Conservation (phyloP, 176 grass and related monocot species). For the Musa beccarii region DNA sequence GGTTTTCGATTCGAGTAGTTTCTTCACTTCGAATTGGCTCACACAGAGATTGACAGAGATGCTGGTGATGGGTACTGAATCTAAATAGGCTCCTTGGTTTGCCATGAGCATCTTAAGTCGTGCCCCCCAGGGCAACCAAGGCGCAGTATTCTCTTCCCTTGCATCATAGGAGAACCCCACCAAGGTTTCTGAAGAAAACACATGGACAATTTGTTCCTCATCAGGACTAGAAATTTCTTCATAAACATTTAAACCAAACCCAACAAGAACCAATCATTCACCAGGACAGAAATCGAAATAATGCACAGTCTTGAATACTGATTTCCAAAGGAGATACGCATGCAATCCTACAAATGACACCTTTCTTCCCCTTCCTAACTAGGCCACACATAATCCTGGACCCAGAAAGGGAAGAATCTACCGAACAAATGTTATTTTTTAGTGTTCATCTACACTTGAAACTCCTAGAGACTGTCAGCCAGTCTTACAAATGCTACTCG, state of each 20-base stretch:
- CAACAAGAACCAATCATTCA: not conserved
- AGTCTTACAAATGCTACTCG: not conserved
- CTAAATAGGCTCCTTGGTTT: not conserved
- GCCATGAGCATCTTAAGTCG: constrained; percentile 8
- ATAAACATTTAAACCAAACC: not conserved
- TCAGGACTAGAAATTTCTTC: not conserved
- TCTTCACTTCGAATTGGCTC: not conserved
- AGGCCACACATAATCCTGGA: not conserved
- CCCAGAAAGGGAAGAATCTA: not conserved
- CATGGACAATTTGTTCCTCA: not conserved
- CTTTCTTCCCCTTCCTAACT: not conserved
- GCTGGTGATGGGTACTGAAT: not conserved
- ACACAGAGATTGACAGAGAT: not conserved
- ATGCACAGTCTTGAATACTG: not conserved
- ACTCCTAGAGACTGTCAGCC: not conserved
- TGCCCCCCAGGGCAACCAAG: not conserved
- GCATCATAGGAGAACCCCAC: constrained; percentile 33
- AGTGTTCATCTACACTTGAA: too few relatives aligned
- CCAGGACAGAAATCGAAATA: not conserved
- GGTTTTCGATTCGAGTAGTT: constrained; percentile 14
- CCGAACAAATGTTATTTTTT: not conserved
- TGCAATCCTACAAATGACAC: not conserved
- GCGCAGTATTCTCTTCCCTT: constrained; percentile 5
- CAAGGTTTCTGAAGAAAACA: constrained; percentile 35
- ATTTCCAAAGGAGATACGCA: not conserved